phyloP scores from a whole-genome alignment of 2,329 filamentous ascomycete species.

The Penicillium sp. region DNA sequence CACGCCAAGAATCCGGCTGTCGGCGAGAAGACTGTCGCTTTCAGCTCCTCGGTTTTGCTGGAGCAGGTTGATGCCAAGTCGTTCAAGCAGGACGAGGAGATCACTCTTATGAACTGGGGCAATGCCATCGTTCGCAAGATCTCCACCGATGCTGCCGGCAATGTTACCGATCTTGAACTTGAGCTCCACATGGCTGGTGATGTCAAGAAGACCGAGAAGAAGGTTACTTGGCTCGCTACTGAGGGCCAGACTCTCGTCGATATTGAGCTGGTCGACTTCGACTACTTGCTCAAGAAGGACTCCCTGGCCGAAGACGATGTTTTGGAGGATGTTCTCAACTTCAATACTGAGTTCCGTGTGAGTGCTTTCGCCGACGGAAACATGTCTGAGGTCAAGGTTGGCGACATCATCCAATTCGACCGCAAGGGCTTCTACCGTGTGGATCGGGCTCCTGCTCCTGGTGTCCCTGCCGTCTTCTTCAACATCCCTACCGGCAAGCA shows the following conservation, averaged over 20 bases:
- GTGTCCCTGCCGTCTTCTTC: constrained; percentile 64
- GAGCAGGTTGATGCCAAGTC: constrained; percentile 84
- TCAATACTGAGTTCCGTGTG: constrained; percentile 71
- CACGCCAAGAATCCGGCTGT: constrained; percentile 87
- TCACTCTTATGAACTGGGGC: constrained; percentile 97
- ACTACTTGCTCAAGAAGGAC: constrained; percentile 93
- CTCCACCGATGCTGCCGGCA: constrained; percentile 50
- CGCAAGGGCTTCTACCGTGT: constrained; percentile 89
- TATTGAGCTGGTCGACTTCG: constrained; percentile 89
- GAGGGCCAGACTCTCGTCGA: constrained; percentile 75
- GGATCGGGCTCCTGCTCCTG: constrained; percentile 64
- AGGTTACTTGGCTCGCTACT: constrained; percentile 87
- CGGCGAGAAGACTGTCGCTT: constrained; percentile 82
- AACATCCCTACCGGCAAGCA: constrained; percentile 68
- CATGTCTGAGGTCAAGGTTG: constrained; percentile 73
- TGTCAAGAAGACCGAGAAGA: constrained; percentile 94
- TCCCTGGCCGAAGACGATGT: constrained; percentile 86
- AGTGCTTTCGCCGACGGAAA: constrained; percentile 79
- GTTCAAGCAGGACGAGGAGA: constrained; percentile 83
- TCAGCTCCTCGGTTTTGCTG: constrained; percentile 72
- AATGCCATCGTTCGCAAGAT: constrained; percentile 54
- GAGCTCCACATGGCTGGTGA: constrained; percentile 92
- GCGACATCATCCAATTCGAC: constrained; percentile 94
- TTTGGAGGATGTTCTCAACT: constrained; percentile 79
- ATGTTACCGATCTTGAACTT: constrained; percentile 70